A percentile compares a stretch with the other conserved stretches of the same genome.
Conservation (phyloP, 345 rosid species). For the Abelmoschus esculentus region DNA sequence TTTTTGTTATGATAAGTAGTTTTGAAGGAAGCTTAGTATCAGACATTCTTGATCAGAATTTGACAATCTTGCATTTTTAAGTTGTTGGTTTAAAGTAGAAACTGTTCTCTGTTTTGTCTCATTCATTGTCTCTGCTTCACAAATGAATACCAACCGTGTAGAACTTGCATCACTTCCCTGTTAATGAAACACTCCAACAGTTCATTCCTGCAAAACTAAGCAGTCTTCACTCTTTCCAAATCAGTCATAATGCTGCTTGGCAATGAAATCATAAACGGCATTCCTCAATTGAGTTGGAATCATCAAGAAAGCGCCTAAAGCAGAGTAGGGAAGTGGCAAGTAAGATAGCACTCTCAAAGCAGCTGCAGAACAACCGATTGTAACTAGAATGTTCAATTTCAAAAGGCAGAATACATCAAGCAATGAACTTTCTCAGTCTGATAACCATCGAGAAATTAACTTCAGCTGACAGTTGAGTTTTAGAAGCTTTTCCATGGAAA, state of each 20-base stretch:
- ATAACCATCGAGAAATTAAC: not conserved
- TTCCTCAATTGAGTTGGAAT: conserved; percentile 66
- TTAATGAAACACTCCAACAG: conserved; percentile 72
- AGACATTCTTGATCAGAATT: not conserved
- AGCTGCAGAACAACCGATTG: conserved; percentile 38
- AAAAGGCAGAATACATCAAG: not conserved
- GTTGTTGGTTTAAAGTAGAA: not conserved
- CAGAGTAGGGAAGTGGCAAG: conserved; percentile 72
- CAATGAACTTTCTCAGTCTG: not conserved
- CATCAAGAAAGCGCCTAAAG: conserved; percentile 46
- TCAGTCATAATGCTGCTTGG: conserved; percentile 63
- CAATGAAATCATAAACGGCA: conserved; percentile 67
- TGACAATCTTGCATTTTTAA: not conserved
- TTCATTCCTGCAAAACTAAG: conserved; percentile 52
- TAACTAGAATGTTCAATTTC: too few species aligned
- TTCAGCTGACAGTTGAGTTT: not conserved
- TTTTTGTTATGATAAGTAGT: not conserved
- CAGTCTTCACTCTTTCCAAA: conserved; percentile 68
- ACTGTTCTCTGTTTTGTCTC: not conserved
- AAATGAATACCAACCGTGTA: not conserved
- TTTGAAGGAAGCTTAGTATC: not conserved
- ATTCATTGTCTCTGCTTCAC: not conserved
- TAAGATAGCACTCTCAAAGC: conserved; percentile 64
- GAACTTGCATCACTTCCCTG: conserved; percentile 33
- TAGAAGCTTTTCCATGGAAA: not conserved